phyloP scores from a whole-genome alignment of 768 basidiomycete species.

The Ephemerocybe angulata region DNA sequence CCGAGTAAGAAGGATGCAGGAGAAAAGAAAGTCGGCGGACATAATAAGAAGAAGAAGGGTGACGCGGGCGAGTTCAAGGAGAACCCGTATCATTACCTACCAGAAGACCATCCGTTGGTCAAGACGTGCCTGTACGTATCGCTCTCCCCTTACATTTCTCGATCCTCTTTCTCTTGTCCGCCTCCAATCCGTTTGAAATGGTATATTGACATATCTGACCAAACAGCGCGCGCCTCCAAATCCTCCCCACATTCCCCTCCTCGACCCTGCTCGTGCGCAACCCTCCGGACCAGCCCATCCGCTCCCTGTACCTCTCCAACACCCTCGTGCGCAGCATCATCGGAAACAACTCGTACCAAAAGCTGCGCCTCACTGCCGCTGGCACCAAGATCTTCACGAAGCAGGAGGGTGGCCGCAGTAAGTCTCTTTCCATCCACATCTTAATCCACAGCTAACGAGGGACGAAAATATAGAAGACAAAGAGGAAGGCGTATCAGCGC shows the following conservation, averaged over 20 bases:
- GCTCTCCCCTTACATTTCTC: neutral
- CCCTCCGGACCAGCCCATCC: constrained; percentile 62
- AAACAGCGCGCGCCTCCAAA: constrained; percentile 72
- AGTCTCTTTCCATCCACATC: too few species aligned
- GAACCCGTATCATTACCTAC: constrained; percentile 84
- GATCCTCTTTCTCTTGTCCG: neutral
- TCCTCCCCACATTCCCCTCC: constrained; percentile 66
- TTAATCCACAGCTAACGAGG: too few species aligned
- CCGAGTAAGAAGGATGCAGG: neutral
- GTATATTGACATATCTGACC: too few species aligned
- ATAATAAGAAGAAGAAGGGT: constrained; percentile 23
- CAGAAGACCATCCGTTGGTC: constrained; percentile 67
- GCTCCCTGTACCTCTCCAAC: constrained; percentile 87
- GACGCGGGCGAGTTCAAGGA: constrained; percentile 75
- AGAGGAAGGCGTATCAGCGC: constrained; percentile 41
- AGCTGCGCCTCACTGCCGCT: constrained; percentile 84
- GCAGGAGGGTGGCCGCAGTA: constrained; percentile 79
- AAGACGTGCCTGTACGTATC: constrained; percentile 58
- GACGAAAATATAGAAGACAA: too few species aligned
- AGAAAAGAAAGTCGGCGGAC: constrained; percentile 15
- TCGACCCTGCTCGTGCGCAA: constrained; percentile 85
- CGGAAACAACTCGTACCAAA: constrained; percentile 74
- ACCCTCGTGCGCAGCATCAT: constrained; percentile 80
- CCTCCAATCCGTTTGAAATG: too few species aligned
- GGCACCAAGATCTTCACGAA: constrained; percentile 92